These are phyloP conservation scores for Colletotrichum chrysophilum DNA, from an alignment of 2,329 filamentous ascomycete genomes.

Conservation along the genomic window DNA sequence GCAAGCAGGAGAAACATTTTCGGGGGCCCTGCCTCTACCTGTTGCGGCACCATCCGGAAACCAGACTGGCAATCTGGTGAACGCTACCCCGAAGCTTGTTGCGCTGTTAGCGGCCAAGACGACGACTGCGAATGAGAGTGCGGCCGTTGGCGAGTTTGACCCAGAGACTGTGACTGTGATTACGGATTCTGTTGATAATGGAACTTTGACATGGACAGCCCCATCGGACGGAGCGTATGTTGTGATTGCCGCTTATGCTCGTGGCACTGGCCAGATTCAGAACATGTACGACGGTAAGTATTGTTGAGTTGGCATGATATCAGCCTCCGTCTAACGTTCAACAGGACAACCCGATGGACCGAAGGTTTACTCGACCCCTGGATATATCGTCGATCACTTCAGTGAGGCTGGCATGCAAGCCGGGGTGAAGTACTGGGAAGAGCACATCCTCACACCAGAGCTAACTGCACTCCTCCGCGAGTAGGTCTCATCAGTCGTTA, in stretches of 20 bases:
- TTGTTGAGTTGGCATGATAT: rapidly evolving
- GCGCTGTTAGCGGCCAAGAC: neutral
- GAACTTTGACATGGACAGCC: neutral
- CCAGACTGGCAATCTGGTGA: neutral
- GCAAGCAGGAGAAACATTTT: neutral
- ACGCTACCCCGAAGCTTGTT: neutral
- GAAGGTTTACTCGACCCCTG: neutral
- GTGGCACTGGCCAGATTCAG: neutral
- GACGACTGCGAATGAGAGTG: neutral
- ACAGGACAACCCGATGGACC: neutral
- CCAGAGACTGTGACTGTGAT: neutral
- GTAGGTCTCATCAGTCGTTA: neutral
- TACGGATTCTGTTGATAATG: neutral
- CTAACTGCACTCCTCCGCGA: neutral
- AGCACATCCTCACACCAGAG: neutral
- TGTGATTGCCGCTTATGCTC: neutral
- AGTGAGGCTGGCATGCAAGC: neutral
- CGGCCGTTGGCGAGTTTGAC: neutral
- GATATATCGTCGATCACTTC: neutral
- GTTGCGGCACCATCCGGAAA: neutral
- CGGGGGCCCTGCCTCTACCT: neutral
- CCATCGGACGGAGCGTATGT: neutral
- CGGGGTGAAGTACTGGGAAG: neutral
- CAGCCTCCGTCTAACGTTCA: neutral
- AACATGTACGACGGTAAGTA: neutral